Conservation (phyloP, 192 early-diverging fungal genomes). For the Gamsiella multidivaricata region DNA sequence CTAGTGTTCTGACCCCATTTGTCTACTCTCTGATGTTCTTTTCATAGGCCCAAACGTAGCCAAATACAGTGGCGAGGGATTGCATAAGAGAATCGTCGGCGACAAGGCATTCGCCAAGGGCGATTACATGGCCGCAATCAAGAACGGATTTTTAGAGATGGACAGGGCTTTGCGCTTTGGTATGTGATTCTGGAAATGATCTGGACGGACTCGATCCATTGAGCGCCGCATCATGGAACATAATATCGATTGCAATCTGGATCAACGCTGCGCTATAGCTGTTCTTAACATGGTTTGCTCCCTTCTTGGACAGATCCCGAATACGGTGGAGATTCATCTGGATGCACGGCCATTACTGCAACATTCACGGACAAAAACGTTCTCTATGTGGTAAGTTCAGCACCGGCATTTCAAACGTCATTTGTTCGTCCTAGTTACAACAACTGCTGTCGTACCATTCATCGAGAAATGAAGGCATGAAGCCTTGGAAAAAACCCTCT, state of each 20-base stretch:
- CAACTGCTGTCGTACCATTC: too few relatives aligned
- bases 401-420: too few relatives aligned
- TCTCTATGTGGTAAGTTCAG: constrained; percentile 73
- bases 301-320: constrained; percentile 66
- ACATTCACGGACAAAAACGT: constrained; percentile 85
- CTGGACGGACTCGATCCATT: background rate
- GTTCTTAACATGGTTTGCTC: background rate
- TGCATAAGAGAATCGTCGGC: constrained; percentile 79
- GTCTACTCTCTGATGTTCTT: background rate
- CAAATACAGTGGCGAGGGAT: constrained; percentile 80
- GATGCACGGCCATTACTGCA: constrained; percentile 94
- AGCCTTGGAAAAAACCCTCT: background rate
- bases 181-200: constrained; percentile 45
- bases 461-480: too few relatives aligned
- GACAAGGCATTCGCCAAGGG: constrained; percentile 73
- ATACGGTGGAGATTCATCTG: constrained; percentile 87
- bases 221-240: background rate
- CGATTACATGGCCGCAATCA: constrained; percentile 81
- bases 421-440: too few relatives aligned
- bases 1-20: background rate
- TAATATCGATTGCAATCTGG: too few relatives aligned
- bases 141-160: constrained; percentile 81
- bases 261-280: too few relatives aligned
- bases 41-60: constrained; percentile 76
- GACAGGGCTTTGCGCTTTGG: constrained; percentile 83